Base-by-base conservation (phyloP, 2,329 filamentous ascomycete species). In the Trichoderma cornu-damae region DNA sequence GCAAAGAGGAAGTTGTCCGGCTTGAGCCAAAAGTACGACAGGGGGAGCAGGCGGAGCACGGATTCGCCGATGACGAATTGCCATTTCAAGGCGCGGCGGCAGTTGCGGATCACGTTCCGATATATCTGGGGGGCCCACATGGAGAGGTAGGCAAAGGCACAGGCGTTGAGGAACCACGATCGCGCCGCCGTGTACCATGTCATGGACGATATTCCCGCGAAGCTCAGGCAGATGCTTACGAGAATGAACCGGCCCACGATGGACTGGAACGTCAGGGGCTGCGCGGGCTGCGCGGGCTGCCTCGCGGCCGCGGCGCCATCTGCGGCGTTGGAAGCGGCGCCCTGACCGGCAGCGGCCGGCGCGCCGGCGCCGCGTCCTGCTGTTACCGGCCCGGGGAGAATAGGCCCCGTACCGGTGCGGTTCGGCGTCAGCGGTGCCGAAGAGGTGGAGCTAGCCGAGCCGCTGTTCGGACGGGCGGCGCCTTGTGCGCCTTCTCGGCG, bases 121-220 rank as follows among this genome's bases (percentile, higher is more conserved):
- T 88, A 83, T 63, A 97, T 96, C 70, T 99, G 94, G 0, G 94
- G 93, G 1, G 86, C 69, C 93, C 93, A 97, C 68, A 96, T 86
- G 18, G 92, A 96, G 43, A 96, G 82, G 69, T 96, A 96, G 53
- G 81, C 63, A 65, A 93, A 84, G 2, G 83, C 79, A 20, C 96
- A 74, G 2, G 79, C 62, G 68, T 92, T 83, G 65, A 83, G 75
- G 68, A 86, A 86, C 50, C 75, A 67, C 22, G 78, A 74, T 34
- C 84, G 82, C 40, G 81, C 67, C 6, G 72, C 69, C 1, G 79
- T 75, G 51, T 83, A 80, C 83, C 84, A 87, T 1, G 82, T 81
- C 16, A 77, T 75, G 6, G 84, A 84, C 11, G 81, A 81, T 32
- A 85, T 74, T 44, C 79, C 78, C 22, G 87, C 67, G 64, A 87